A percentile compares a stretch with the other conserved stretches of the same genome.
phyloP scores from a whole-genome alignment of 192 early-diverging fungal genomes.

The Backusella morwellensis region DNA sequence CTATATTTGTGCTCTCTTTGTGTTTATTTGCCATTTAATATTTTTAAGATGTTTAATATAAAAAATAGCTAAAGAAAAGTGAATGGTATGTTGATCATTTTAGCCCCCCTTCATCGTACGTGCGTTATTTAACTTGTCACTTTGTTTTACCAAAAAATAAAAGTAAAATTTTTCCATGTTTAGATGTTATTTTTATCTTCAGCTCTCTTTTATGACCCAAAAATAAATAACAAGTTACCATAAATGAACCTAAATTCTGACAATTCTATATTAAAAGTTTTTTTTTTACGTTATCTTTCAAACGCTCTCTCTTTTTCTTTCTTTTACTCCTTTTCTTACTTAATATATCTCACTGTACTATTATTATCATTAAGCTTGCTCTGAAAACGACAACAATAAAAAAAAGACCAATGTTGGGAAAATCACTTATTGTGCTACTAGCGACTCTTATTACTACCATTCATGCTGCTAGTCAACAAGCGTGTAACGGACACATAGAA shows the following conservation, averaged over 20 bases:
- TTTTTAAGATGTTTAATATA: background rate
- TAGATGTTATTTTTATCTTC: background rate
- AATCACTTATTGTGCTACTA: background rate
- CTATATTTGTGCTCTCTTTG: no score
- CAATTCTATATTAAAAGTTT: background rate
- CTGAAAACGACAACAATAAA: background rate
- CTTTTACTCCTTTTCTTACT: background rate
- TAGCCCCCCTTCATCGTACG: background rate
- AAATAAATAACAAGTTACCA: background rate
- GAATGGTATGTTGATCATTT: background rate
- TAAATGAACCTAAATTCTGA: background rate
- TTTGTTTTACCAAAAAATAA: background rate
- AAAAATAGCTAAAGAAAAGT: background rate
- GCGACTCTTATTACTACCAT: background rate
- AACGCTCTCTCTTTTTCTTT: background rate
- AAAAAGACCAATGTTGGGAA: background rate
- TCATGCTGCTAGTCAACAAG: constrained; percentile 17
- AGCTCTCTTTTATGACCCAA: background rate
- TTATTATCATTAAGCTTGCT: background rate
- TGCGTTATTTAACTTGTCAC: background rate
- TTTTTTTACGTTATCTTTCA: background rate
- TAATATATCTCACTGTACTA: background rate
- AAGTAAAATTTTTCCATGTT: background rate
- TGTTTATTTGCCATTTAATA: background rate
- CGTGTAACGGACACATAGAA: constrained; percentile 66